Evolutionary conservation across 805 yeast species (phyloP).

Genomic region (Myxozyma udenii): DNA sequence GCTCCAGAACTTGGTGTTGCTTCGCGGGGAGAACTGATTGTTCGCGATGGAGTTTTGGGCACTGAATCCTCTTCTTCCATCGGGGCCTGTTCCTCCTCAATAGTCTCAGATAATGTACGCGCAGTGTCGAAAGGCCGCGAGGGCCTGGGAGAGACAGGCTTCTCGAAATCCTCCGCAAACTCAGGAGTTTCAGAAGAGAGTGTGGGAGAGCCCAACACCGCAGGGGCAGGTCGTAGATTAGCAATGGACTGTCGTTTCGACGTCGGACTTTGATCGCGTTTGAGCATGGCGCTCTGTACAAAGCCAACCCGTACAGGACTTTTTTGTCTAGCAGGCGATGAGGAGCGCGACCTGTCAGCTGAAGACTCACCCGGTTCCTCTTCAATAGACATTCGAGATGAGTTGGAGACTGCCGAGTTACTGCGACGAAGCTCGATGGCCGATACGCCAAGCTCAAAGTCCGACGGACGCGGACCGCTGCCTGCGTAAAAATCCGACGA

Average conservation of each 20-base stretch:
- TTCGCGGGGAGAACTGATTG: neutral
- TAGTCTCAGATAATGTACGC: too few relatives aligned
- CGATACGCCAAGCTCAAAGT: constrained; percentile 19
- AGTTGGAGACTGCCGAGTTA: constrained; percentile 6
- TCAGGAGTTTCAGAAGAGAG: too few relatives aligned
- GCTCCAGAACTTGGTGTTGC: neutral
- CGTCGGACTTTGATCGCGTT: constrained; percentile 4
- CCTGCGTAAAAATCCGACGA: constrained; percentile 24
- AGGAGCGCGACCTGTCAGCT: constrained; percentile 9
- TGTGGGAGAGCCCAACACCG: constrained; percentile 9
- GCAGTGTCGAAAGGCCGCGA: too few relatives aligned
- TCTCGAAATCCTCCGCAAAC: too few relatives aligned
- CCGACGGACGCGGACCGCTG: constrained; percentile 13
- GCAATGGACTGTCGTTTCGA: constrained; percentile 23
- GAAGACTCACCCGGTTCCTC: neutral
- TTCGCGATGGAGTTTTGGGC: neutral
- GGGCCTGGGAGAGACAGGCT: too few relatives aligned
- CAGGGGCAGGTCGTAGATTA: constrained; percentile 24
- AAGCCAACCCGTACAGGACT: constrained; percentile 22
- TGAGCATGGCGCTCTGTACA: constrained; percentile 26
- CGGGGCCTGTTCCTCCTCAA: neutral
- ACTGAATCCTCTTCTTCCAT: neutral
- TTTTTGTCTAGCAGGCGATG: constrained; percentile 14
- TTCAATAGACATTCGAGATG: constrained; percentile 6
- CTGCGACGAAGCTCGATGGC: constrained; percentile 7